These are phyloP conservation scores for Desmodesmus armatus DNA, from an alignment of 139 green algal species.

Conservation along the genomic window DNA sequence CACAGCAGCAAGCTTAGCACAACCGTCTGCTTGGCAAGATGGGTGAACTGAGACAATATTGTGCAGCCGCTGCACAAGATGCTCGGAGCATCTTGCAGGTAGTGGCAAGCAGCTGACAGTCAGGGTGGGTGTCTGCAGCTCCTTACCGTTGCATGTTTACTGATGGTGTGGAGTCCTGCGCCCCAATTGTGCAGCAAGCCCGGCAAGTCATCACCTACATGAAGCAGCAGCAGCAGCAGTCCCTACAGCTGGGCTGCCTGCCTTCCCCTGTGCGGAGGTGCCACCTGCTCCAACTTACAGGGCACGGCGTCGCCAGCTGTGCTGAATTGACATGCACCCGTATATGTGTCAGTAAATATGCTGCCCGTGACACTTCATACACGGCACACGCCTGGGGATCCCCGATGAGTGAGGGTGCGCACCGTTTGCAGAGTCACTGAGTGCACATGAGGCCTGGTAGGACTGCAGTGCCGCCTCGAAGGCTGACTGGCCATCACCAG, in stretches of 20 bases:
- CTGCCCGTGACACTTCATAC: background rate
- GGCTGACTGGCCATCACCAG: conserved; percentile 1
- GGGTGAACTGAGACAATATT: background rate
- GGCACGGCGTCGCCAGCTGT: background rate
- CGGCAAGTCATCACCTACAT: conserved; percentile 65
- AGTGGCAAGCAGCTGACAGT: background rate
- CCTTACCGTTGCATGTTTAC: conserved; percentile 37
- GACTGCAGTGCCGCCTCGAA: conserved; percentile 26
- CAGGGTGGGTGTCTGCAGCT: background rate
- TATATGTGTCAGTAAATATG: too few relatives aligned
- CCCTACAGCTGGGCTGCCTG: too few relatives aligned
- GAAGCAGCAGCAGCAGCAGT: too few relatives aligned
- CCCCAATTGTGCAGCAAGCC: conserved; percentile 88
- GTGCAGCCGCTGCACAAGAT: background rate
- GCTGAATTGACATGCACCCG: too few relatives aligned
- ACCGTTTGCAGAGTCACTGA: conserved; percentile 52
- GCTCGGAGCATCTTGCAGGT: background rate
- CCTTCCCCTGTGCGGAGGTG: too few relatives aligned
- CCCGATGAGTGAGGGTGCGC: too few relatives aligned
- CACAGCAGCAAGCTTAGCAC: background rate
- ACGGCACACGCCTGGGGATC: background rate
- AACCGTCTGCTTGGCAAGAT: background rate
- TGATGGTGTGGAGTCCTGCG: conserved; percentile 62
- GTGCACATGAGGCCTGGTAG: conserved; percentile 48
- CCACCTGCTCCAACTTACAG: background rate